Conservation (phyloP, 2,329 filamentous ascomycete genomes). For the Penicillium frequentans region DNA sequence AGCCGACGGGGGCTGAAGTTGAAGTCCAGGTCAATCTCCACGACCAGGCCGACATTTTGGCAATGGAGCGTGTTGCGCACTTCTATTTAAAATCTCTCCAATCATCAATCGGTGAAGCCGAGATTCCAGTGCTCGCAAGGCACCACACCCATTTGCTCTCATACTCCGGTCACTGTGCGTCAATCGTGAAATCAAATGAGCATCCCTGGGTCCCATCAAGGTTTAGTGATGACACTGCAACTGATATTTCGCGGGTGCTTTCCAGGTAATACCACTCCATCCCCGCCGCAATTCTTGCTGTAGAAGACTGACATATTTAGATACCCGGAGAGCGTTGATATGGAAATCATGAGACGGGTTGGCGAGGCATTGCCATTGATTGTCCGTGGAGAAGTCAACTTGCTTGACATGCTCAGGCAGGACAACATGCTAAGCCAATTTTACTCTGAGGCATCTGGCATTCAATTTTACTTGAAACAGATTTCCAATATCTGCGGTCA, state of each 20-base stretch:
- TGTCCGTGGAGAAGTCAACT: constrained; percentile 34
- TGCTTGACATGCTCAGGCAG: constrained; percentile 40
- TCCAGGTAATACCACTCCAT: constrained; percentile 2
- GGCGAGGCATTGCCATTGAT: constrained; percentile 37
- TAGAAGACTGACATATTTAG: constrained; percentile 7
- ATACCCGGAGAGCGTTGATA: constrained; percentile 8
- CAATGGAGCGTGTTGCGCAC: constrained; percentile 19
- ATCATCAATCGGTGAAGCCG: neutral
- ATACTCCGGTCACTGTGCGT: constrained; percentile 12
- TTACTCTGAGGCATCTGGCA: constrained; percentile 31
- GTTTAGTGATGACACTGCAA: constrained; percentile 13
- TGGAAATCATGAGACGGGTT: constrained; percentile 12
- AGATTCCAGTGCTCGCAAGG: neutral
- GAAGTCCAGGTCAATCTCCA: neutral
- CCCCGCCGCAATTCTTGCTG: too few relatives aligned
- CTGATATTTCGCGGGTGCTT: constrained; percentile 7
- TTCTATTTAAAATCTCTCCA: constrained; percentile 17
- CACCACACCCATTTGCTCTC: constrained; percentile 15
- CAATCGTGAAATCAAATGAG: constrained; percentile 5
- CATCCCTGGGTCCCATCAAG: constrained; percentile 11
- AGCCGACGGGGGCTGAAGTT: neutral
- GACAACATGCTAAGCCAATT: constrained; percentile 37
- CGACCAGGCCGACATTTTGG: constrained; percentile 1
- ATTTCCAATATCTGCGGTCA: constrained; percentile 32
- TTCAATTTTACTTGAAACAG: constrained; percentile 21